Evolutionary conservation across 2,329 filamentous ascomycete species (phyloP).

Genomic region (Colletotrichum liriopes): DNA sequence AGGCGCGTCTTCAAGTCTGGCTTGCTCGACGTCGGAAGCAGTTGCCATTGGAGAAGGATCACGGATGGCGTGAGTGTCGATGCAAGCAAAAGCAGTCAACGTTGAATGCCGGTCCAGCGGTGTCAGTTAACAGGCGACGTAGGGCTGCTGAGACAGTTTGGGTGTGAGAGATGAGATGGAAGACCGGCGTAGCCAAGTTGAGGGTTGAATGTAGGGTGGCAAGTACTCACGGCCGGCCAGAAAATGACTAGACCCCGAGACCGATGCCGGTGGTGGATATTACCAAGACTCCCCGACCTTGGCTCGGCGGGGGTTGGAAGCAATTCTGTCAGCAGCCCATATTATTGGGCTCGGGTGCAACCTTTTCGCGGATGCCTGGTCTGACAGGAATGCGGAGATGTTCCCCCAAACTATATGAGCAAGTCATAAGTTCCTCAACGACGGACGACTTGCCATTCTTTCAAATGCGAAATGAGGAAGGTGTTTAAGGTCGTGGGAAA

Average conservation of each 20-base stretch:
- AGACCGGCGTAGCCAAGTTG: not conserved
- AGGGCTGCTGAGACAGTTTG: not conserved
- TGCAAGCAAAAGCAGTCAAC: not conserved
- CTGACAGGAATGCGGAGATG: not conserved
- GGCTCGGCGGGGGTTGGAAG: not conserved
- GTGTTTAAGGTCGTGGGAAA: not conserved
- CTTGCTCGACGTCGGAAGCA: constrained; percentile 22
- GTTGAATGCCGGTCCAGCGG: not conserved
- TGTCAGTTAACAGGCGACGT: not conserved
- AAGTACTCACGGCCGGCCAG: not conserved
- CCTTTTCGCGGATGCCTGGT: not conserved
- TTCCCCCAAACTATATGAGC: not conserved
- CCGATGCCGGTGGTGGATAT: not conserved
- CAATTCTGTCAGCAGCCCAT: not conserved
- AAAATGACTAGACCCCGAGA: not conserved
- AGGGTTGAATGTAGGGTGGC: not conserved
- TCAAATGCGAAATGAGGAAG: not conserved
- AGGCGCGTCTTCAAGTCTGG: constrained; percentile 29
- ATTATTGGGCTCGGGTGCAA: not conserved
- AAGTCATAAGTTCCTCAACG: not conserved
- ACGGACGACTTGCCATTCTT: not conserved
- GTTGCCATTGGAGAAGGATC: not conserved
- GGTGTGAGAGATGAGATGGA: constrained; percentile 23
- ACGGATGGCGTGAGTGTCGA: not conserved
- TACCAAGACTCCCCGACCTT: not conserved